Evolutionary conservation across 768 basidiomycete genomes (phyloP).

Genomic region (Mrakia gelida): DNA sequence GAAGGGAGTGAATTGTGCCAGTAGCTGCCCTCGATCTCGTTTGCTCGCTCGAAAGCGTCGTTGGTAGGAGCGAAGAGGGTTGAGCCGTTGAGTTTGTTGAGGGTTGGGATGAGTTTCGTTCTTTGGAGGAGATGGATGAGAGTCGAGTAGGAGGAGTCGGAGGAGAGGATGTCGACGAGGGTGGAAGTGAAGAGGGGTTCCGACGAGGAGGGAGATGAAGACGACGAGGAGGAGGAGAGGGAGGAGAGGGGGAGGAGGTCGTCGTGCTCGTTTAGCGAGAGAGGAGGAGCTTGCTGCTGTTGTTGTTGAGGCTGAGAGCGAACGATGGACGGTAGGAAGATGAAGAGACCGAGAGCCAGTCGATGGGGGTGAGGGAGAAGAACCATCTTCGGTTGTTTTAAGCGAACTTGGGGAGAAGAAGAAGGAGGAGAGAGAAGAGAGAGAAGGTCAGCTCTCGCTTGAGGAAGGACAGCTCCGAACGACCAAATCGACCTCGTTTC

Average conservation of each 20-base stretch:
- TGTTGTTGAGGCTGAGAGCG: not conserved
- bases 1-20: not conserved
- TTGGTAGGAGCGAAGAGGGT: slow-evolving; percentile 96
- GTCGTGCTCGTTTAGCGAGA: not conserved
- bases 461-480: not conserved
- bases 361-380: not conserved
- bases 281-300: not conserved
- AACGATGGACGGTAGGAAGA: not conserved
- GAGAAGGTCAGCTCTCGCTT: not conserved
- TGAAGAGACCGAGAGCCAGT: not conserved
- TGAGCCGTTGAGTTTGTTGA: slow-evolving; percentile 74
- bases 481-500: too few species aligned
- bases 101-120: slow-evolving; percentile 80
- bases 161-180: slow-evolving; percentile 70
- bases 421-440: not conserved
- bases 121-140: slow-evolving; percentile 73
- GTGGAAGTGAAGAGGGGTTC: slow-evolving; percentile 45
- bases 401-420: not conserved
- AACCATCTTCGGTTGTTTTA: not conserved
- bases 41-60: slow-evolving; percentile 53
- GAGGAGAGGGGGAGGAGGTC: not conserved
- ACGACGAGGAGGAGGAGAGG: not conserved
- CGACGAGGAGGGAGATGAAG: not conserved
- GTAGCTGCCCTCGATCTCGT: not conserved
- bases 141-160: slow-evolving; percentile 70